These are phyloP conservation scores for Pseudohalonectria lignicola DNA, from an alignment of 2,329 filamentous ascomycete species.

Conservation along the genomic window DNA sequence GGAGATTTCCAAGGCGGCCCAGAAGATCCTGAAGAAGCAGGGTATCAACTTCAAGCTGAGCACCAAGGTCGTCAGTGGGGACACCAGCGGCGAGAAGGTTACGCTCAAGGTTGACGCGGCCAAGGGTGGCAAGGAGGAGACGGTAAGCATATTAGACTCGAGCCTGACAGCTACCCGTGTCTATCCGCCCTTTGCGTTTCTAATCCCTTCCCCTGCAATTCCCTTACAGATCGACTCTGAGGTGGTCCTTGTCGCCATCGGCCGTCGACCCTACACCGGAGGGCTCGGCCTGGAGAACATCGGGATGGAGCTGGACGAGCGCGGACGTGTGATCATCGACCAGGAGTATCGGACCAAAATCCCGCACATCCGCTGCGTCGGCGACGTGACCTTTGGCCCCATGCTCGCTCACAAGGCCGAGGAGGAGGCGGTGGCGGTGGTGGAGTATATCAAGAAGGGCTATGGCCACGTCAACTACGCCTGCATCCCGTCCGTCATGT, in stretches of 20 bases:
- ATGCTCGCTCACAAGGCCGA: slow-evolving; percentile 99
- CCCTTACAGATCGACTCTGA: slow-evolving; percentile 78
- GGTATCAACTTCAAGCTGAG: slow-evolving; percentile 96
- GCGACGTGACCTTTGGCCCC: slow-evolving; percentile 91
- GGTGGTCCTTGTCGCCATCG: slow-evolving; percentile 92
- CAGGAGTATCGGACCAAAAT: slow-evolving; percentile 98
- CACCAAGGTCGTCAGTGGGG: slow-evolving; percentile 87
- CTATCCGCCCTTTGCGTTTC: no score
- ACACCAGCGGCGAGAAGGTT: slow-evolving; percentile 65
- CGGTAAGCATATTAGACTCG: no score
- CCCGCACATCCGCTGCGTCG: slow-evolving; percentile 92
- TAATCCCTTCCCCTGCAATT: no score
- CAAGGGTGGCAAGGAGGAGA: slow-evolving; percentile 93
- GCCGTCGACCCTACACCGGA: slow-evolving; percentile 85
- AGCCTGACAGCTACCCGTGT: slow-evolving; percentile 8
- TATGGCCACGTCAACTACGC: slow-evolving; percentile 98
- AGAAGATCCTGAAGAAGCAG: slow-evolving; percentile 93
- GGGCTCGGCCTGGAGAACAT: slow-evolving; percentile 91
- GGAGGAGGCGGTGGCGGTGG: slow-evolving; percentile 87
- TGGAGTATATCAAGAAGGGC: slow-evolving; percentile 97
- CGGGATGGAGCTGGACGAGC: slow-evolving; percentile 83
- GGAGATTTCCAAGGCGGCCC: slow-evolving; percentile 81
- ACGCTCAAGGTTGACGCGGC: slow-evolving; percentile 81
- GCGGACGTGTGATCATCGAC: slow-evolving; percentile 92
- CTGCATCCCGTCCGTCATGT: slow-evolving; percentile 97